Percentiles rank a stretch among this genome's conserved stretches.
Evolutionary conservation across 2,329 filamentous ascomycete species (phyloP).

Genomic region (Sporothrix phasma): DNA sequence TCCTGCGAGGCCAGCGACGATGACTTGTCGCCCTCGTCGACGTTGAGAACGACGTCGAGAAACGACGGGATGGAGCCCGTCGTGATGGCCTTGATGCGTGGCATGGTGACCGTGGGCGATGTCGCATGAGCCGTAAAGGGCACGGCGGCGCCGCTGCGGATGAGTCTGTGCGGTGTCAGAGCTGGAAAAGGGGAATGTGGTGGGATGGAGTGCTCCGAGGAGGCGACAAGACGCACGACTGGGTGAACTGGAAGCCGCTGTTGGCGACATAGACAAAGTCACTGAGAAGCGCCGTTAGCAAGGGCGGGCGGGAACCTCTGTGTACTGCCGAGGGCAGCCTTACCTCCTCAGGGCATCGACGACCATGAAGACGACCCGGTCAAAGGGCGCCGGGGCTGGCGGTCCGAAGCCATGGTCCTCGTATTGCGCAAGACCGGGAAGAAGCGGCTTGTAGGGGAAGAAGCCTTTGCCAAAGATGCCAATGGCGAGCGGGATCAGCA

Average conservation of each 20-base stretch:
- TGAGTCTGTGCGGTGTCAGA: conserved; percentile 50
- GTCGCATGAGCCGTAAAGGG: conserved; percentile 93
- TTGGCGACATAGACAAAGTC: conserved; percentile 81
- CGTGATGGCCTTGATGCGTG: conserved; percentile 90
- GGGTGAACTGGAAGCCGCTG: conserved; percentile 80
- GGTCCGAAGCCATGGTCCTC: conserved; percentile 44
- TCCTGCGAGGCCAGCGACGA: conserved; percentile 83
- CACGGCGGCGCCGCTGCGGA: conserved; percentile 70
- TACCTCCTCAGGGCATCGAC: conserved; percentile 88
- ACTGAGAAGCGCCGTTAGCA: conserved; percentile 35
- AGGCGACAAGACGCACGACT: conserved; percentile 50
- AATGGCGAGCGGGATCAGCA: conserved; percentile 66
- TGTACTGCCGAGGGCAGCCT: not conserved
- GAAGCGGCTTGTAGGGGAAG: conserved; percentile 93
- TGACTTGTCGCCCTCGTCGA: conserved; percentile 85
- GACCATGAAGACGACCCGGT: conserved; percentile 93
- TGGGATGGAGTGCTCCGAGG: not conserved
- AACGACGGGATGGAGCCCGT: conserved; percentile 98
- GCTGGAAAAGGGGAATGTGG: no score
- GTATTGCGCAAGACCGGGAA: conserved; percentile 72
- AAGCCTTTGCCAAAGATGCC: conserved; percentile 78
- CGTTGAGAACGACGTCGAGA: conserved; percentile 90
- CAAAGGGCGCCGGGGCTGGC: conserved; percentile 61
- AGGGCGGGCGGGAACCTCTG: not conserved
- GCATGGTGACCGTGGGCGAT: conserved; percentile 98